Conservation (phyloP, 2,329 filamentous ascomycete species). For the Cytospora piceae region DNA sequence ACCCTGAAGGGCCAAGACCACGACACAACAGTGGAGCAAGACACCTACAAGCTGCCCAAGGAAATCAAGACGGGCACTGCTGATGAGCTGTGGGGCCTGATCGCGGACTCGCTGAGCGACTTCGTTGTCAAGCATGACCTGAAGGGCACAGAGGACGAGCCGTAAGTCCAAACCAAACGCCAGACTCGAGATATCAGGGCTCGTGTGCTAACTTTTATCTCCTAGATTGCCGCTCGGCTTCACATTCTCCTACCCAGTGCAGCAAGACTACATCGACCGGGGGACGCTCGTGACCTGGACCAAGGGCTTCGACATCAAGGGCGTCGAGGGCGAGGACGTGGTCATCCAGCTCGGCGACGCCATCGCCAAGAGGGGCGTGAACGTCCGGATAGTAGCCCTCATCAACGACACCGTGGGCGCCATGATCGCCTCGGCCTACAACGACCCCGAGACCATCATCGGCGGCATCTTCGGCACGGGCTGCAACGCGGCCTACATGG, state of each 20-base stretch:
- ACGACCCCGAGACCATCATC: conserved; percentile 70
- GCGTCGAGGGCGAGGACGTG: conserved; percentile 71
- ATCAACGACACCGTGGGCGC: conserved; percentile 84
- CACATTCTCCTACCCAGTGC: conserved; percentile 74
- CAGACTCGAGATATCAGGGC: conserved; percentile 33
- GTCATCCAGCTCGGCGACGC: conserved; percentile 68
- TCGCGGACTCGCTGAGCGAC: conserved; percentile 69
- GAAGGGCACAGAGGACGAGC: conserved; percentile 47
- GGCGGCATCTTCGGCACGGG: conserved; percentile 83
- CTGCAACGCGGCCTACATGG: conserved; percentile 80
- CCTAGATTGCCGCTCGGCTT: conserved; percentile 65
- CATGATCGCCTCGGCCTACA: conserved; percentile 78
- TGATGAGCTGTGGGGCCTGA: conserved; percentile 71
- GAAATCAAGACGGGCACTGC: conserved; percentile 67
- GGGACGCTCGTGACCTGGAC: conserved; percentile 74
- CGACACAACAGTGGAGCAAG: conserved; percentile 68
- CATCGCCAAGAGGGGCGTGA: conserved; percentile 49
- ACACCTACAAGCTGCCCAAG: conserved; percentile 70
- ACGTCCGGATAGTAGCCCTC: conserved; percentile 72
- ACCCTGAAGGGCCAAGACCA: conserved; percentile 31
- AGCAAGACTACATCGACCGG: conserved; percentile 71
- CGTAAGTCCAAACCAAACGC: conserved; percentile 20
- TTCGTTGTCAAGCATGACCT: conserved; percentile 61
- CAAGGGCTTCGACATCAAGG: conserved; percentile 74
- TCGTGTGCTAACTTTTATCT: conserved; percentile 43